Evolutionary conservation across 1,284 basidiomycete species (phyloP), one percentile per base, ranked within the genome.

Genomic region (Coniferiporia weirii): DNA sequence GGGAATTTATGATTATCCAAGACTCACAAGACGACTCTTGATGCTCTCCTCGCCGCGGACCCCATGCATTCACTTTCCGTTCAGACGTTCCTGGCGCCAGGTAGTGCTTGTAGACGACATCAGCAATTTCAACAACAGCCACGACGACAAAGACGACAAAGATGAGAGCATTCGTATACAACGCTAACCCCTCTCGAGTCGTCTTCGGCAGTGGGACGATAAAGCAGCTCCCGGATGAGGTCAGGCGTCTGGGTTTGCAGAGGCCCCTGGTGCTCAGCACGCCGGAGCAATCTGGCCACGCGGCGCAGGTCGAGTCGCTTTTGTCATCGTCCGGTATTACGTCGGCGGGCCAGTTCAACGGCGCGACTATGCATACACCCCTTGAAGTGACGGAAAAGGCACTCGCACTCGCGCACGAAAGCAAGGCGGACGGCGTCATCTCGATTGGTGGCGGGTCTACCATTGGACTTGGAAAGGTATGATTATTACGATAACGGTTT

Each of bases 281-380:
- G 17, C 71, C 72, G 48, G 67, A 70, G 54, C 72, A 71, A 63
- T 60, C 65, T 32, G 51, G 54, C 1, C 63, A 67, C 8, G 68
- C 67, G 9, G 63, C 67, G 17, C 63, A 66, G 32, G 70, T 72
- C 43, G 67, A 71, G 52, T 52, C 60, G 15, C 62, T 70, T 46
- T 65, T 70, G 40, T 64, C 66, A 17, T 56, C 68, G 20, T 61
- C 69, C 22, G 65, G 69, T 48, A 59, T 65, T 40, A 59, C 65
- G 44, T 54, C 67, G 48, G 69, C 68, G 36, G 72, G 70, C 44
- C 54, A 69, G 38, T 73, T 69, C 65, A 67, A 66, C 35, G 72
- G 73, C 36, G 76, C 76, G 1, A 72, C 71, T 0, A 77, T 78
- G 76, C 76, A 78, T 67, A 79, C 76, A 1, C 77, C 77, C 8